phyloP scores from a whole-genome alignment of 345 rosid genomes.

The Moringa oleifera region DNA sequence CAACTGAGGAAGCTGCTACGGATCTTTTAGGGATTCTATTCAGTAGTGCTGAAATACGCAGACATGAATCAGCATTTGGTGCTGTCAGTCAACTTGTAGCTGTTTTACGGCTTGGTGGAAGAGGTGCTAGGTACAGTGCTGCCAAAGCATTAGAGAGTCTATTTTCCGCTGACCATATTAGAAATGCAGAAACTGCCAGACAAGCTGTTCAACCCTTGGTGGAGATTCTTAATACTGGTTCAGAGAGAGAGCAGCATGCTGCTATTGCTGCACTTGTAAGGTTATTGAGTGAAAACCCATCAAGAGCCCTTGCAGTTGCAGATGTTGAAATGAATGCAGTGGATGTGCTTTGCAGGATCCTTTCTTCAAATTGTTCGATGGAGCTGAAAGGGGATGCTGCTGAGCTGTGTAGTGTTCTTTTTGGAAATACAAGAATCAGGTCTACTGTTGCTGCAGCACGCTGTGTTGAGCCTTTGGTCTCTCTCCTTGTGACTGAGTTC shows the following conservation, averaged over 20 bases:
- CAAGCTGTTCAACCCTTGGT: constrained; percentile 99
- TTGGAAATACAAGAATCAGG: constrained; percentile 86
- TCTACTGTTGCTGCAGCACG: constrained; percentile 96
- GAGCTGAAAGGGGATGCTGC: constrained; percentile 99
- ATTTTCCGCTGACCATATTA: constrained; percentile 92
- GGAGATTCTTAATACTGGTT: constrained; percentile 91
- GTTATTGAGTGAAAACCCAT: constrained; percentile 92
- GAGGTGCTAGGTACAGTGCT: constrained; percentile 94
- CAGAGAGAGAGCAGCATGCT: constrained; percentile 98
- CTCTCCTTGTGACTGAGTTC: constrained; percentile 86
- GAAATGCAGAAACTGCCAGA: constrained; percentile 89
- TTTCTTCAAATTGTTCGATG: constrained; percentile 82
- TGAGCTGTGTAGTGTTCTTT: constrained; percentile 92
- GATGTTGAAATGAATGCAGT: constrained; percentile 99
- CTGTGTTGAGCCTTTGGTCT: constrained; percentile 96
- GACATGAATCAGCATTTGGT: constrained; percentile 93
- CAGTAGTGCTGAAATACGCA: constrained; percentile 86
- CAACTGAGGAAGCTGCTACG: constrained; percentile 98
- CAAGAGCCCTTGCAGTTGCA: constrained; percentile 91
- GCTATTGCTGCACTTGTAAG: constrained; percentile 96
- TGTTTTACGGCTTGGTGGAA: constrained; percentile 93
- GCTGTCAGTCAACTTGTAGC: constrained; percentile 97
- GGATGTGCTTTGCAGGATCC: constrained; percentile 96
- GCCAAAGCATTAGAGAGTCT: constrained; percentile 96
- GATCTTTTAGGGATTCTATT: constrained; percentile 86